Evolutionary conservation across 768 basidiomycete species (phyloP), one percentile per base, ranked within the genome.

Genomic region (Leucocoprinus leucothites): DNA sequence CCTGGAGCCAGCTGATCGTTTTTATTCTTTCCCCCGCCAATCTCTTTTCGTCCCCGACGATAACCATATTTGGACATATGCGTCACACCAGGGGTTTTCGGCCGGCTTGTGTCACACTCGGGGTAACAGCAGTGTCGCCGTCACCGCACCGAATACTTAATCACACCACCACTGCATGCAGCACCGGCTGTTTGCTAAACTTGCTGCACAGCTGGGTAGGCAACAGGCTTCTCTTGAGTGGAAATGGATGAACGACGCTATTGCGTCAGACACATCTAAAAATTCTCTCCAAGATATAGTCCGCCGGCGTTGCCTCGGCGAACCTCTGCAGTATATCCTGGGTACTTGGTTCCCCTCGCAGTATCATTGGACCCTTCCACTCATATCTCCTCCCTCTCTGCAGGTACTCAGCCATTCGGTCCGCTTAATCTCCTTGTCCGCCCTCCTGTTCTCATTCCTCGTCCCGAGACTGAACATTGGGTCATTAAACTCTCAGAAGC

Each of bases 381-480:
- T 60, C 50, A 57, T 42, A 55, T 51, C 42, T 53, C 26, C 54
- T 54, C 51, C 49, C 56, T 52, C 58, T n/a, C n/a, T n/a, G 34
- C 61, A 81, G 92, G 89, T n/a, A 85, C 82, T 26, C 88, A 91
- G 64, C 91, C 93, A 0, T 97, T 98, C 69, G 93, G 94, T 8
- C 83, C 87, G 3, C 82, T 98, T 45, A 76, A 82, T 62, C 78
- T 98, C 63, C 73, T 84, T 57, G 75, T 79, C 9, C 82, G 90
- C 16, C 75, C 87, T 2, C 96, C 96, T 1, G 85, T 87, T 16
- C 84, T 98, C 59, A 98, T 98, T 41, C 96, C 96, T 11, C 87
- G 96, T 13, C 91, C 94, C 42, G 96, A 99, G 70, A 99, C 96
- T 0, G 93, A 97, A 64, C 71, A 92, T 60, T 91, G 89, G 89